Base-by-base conservation (phyloP, 257 asterid species). In the Capsicum pubescens region DNA sequence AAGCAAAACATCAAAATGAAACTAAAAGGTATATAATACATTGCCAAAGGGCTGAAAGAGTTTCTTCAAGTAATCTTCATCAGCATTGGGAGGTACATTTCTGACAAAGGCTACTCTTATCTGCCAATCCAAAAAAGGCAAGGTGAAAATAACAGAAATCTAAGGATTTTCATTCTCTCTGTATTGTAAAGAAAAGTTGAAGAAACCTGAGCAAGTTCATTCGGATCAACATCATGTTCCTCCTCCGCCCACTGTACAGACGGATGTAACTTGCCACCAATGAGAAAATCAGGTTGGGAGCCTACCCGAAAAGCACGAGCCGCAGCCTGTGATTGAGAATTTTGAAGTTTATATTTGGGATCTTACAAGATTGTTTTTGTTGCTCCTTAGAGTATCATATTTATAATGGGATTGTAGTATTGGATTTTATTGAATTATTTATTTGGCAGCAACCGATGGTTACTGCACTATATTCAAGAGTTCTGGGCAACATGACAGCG, bases 321-420 rank as follows among this genome's bases (percentile, higher is more conserved):
- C 11, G 99, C 99, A 81, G 98, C 98, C 99, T 95, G 99, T 94
- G 93, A 88, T 94, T 67, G 95, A 93, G 90, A 93, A 92, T 93
- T 94, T 93, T 87, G 94, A 79, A 79, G 55, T 83, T 56, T 80
- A 86, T 13, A 77, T 82, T 84, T 87, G 70, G 82, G 84, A 87
- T 88, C 83, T 88, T 71, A 88, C 85, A 82, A 70, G 89, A 86
- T 89, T 82, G 52, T 82, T 63, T 81, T 81, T 26, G 32, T 26
- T 26, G 0, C 32, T 26, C 35, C 26, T 82, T 82, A 66, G 36
- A 64, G 60, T 82, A 82, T 13, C 79, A 82, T 70, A 82, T 82
- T 82, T 64, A 66, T 50, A 66, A 77, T 77, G 46, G 46, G 82
- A 55, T 77, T 48, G 66, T 54, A 77, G 82, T 54, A 77, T 77